phyloP scores from a whole-genome alignment of 495 filamentous ascomycete genomes.

The Hyaloscypha bicolor region DNA sequence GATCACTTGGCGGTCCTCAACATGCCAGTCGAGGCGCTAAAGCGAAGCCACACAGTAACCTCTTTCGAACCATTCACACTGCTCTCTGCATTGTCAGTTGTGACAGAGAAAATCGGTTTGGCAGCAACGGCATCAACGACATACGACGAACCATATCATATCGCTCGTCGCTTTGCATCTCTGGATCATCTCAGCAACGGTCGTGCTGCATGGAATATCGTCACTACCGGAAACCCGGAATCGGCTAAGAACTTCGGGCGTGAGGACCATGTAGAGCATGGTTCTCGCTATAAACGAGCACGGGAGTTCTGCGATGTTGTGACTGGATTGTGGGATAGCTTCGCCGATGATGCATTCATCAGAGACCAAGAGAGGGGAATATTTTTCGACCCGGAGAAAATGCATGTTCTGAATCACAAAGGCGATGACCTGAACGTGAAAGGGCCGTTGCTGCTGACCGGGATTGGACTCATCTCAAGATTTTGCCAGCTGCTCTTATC shows the following conservation, averaged over 20 bases:
- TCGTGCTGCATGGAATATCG: slow-evolving; percentile 64
- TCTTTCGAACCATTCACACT: slow-evolving; percentile 43
- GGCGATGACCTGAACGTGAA: slow-evolving; percentile 67
- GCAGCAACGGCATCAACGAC: slow-evolving; percentile 19
- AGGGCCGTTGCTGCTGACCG: slow-evolving; percentile 57
- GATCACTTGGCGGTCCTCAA: slow-evolving; percentile 60
- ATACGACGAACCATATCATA: slow-evolving; percentile 21
- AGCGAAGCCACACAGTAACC: slow-evolving; percentile 58
- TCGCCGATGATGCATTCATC: slow-evolving; percentile 55
- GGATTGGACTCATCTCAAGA: slow-evolving; percentile 58
- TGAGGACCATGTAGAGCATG: slow-evolving; percentile 59
- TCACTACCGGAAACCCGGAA: slow-evolving; percentile 62
- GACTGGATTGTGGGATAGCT: slow-evolving; percentile 39
- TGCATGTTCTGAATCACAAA: slow-evolving; percentile 65
- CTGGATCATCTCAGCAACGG: slow-evolving; percentile 21
- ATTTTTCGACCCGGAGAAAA: slow-evolving; percentile 59
- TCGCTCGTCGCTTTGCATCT: slow-evolving; percentile 22
- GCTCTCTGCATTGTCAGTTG: slow-evolving; percentile 18
- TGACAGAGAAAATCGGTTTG: slow-evolving; percentile 19
- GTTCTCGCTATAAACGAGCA: slow-evolving; percentile 60
- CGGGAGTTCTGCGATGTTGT: slow-evolving; percentile 60
- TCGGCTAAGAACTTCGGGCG: slow-evolving; percentile 62
- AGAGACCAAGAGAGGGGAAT: slow-evolving; percentile 60
- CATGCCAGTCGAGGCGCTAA: slow-evolving; percentile 59
- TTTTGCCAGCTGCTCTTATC: slow-evolving; percentile 60